Evolutionary conservation across 2,329 filamentous ascomycete genomes (phyloP), one percentile per base, ranked within the genome.

Genomic region (Scedosporium boydii): DNA sequence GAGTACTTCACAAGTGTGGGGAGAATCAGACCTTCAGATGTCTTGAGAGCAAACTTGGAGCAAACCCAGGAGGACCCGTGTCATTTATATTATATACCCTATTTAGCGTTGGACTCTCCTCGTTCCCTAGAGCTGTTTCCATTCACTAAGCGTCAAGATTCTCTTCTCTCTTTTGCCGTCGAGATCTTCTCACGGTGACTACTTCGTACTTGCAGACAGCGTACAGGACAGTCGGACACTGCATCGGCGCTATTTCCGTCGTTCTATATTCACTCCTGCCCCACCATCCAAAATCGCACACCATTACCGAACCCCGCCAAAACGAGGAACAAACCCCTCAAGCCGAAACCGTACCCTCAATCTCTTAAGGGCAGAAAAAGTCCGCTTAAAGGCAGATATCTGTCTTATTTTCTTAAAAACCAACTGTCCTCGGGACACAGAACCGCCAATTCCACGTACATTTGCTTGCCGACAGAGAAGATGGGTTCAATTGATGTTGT

Each of bases 401-500:
- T 23, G 7, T 27, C 14, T 55, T 55, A 14, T 55, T 23, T 55
- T 6, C 23, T 55, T 26, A 5, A 16, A 55, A 55, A 55, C 23
- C 21, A 18, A 18, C 51, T 18, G 51, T 55, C 23, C 51, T 55
- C 23, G 3, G 23, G 51, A 23, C 51, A 27, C n/a, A 34, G 44
- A 53, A 53, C 29, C 16, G 6, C 21, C 23, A 12, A 34, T 23
- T 38, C 26, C n/a, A 53, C 18, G 59, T 60, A 9, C n/a, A 9
- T 46, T 23, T 23, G 12, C 18, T 16, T 60, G 6, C 10, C 59
- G 59, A 60, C 29, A 26, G 44, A 10, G 27, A 60, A 42, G 38
- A 62, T 62, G 60, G 60, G 60, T 42, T 62, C 60, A 57, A 62
- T 62, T 62, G 60, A 62, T 55, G 38, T 62, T 57, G 60, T 62